Evolutionary conservation across 768 basidiomycete species (phyloP).

Genomic region (Galerina marginata): DNA sequence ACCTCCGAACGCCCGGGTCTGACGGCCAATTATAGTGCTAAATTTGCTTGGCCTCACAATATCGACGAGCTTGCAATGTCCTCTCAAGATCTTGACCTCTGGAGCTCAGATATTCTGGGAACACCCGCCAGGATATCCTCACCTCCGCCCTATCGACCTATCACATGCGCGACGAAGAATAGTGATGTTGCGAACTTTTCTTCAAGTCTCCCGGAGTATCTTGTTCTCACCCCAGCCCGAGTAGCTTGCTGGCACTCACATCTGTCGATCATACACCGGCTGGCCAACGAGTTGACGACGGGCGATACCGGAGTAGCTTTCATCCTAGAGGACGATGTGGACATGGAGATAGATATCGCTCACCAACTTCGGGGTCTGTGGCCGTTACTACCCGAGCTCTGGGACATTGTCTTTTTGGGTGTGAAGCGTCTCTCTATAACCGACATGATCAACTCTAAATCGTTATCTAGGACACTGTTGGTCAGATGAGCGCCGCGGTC

Average conservation of each 20-base stretch:
- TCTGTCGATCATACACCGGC: slow-evolving; percentile 51
- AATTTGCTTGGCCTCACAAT: slow-evolving; percentile 43
- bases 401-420: slow-evolving; percentile 82
- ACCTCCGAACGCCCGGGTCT: not conserved
- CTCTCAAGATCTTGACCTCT: slow-evolving; percentile 27
- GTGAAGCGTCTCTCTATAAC: slow-evolving; percentile 17
- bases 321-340: slow-evolving; percentile 81
- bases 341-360: slow-evolving; percentile 71
- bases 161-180: slow-evolving; percentile 52
- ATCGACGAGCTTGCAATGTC: slow-evolving; percentile 34
- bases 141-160: slow-evolving; percentile 22
- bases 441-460: not conserved
- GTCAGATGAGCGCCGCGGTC: slow-evolving; percentile 66
- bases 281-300: slow-evolving; percentile 36
- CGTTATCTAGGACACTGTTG: slow-evolving; percentile 72
- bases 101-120: slow-evolving; percentile 29
- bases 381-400: slow-evolving; percentile 57
- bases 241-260: slow-evolving; percentile 81
- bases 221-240: slow-evolving; percentile 60
- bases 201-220: slow-evolving; percentile 46
- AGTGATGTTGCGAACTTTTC: slow-evolving; percentile 40
- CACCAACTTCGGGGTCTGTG: slow-evolving; percentile 49
- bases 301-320: slow-evolving; percentile 44
- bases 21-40: not conserved
- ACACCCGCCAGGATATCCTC: slow-evolving; percentile 6